Evolutionary conservation across 148 eudicot genomes (phyloP), one percentile per base, ranked within the genome.

Genomic region (Salicornia ramosissima): DNA sequence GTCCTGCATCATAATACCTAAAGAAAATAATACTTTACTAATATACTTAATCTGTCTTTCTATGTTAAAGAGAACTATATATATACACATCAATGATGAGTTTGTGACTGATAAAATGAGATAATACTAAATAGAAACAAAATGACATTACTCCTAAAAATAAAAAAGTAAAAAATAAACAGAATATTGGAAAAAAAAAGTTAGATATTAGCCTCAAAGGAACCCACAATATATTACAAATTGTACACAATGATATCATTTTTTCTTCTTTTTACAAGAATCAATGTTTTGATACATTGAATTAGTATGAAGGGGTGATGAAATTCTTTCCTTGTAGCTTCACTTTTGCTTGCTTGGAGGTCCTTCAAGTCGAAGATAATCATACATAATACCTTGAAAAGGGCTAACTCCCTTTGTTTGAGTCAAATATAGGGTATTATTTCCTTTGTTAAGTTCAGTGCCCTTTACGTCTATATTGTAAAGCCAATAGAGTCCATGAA

Each of bases 311-410:
- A 18, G 55, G 36, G 26, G 18, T 29, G 24, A 21, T 28, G 10
- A 5, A 13, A 0, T 19, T 19, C n/a, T 19, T 7, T 21, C 30
- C 8, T 47, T 71, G 33, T 52, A 10, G 7, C 29, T 68, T 69
- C 47, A 78, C 21, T 72, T 67, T 2, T 72, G 65, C 8, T 64
- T 61, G 15, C 65, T 43, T 15, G 81, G 11, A 12, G 85, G 85
- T 25, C 78, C 80, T 76, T 82, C 85, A 2, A 82, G 71, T 24
- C 85, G 84, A 80, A 85, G 64, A 68, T 81, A 81, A 69, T 85
- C 91, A 39, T 87, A 87, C 91, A 87, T 83, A 16, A 87, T 47
- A 10, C 91, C 91, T 71, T 85, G 88, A 39, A 85, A 87, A 58
- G 82, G 78, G 43, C 85, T 80, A 14, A 69, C 39, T 39, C 81